Conservation (phyloP, 495 filamentous ascomycete species). For the Talaromyces trachyspermus region DNA sequence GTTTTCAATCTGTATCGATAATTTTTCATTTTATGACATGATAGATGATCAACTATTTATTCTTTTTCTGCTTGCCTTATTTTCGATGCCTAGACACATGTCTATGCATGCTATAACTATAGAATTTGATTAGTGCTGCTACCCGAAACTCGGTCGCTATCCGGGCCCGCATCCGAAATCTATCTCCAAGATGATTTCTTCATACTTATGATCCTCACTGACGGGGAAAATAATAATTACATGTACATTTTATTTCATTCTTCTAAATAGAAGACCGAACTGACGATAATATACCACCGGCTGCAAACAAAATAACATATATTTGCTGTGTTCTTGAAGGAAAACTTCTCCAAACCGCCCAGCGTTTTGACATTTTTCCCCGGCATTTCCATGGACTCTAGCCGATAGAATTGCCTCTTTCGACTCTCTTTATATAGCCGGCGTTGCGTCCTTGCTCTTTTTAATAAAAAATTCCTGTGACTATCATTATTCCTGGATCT, state of each 20-base stretch:
- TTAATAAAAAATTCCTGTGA: neutral
- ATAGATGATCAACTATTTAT: too few species aligned
- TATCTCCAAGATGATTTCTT: neutral
- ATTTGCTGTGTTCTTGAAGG: too few species aligned
- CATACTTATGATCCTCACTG: neutral
- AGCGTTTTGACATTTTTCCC: too few species aligned
- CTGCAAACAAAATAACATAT: neutral
- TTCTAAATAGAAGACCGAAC: too few species aligned
- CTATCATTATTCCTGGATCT: neutral
- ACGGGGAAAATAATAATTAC: too few species aligned
- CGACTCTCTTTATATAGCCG: neutral
- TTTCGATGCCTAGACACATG: neutral
- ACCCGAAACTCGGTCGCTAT: conserved; percentile 2
- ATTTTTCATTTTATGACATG: too few species aligned
- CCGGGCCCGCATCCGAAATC: conserved; percentile 6
- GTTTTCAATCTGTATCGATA: too few species aligned
- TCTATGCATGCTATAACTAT: neutral
- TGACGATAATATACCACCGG: too few species aligned
- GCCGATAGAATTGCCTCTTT: conserved; percentile 24
- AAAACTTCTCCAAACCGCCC: too few species aligned
- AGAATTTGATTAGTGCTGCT: neutral
- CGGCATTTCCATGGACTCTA: conserved; percentile 28
- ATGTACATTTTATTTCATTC: too few species aligned
- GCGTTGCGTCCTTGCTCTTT: neutral
- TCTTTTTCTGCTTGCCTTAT: too few species aligned